Evolutionary conservation across 2,329 filamentous ascomycete genomes (phyloP).

Genomic region (Aplosporella prunicola): DNA sequence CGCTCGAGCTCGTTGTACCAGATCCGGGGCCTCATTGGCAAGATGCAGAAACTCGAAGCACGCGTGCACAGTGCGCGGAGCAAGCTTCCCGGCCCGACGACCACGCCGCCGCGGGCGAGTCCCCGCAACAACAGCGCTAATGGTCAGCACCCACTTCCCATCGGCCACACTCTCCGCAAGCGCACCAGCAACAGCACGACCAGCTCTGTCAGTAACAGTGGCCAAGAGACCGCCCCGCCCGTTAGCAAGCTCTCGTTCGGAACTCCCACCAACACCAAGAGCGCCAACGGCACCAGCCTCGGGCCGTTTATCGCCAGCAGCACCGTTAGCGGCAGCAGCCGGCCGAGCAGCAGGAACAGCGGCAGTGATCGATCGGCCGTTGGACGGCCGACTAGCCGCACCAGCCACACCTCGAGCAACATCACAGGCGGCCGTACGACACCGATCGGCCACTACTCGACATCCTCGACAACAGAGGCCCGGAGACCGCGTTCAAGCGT

Average conservation of each 20-base stretch:
- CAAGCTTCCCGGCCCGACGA: constrained; percentile 73
- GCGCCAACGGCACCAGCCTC: constrained; percentile 25
- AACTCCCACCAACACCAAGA: constrained; percentile 16
- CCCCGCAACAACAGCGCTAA: constrained; percentile 51
- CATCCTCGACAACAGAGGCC: constrained; percentile 4
- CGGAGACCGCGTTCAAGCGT: constrained; percentile 27
- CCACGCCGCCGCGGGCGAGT: constrained; percentile 71
- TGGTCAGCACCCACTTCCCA: constrained; percentile 40
- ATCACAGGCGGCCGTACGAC: constrained; percentile 1
- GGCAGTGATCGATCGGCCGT: no score
- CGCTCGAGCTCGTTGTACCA: constrained; percentile 73
- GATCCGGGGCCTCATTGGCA: constrained; percentile 85
- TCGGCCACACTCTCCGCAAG: constrained; percentile 52
- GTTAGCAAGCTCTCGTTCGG: constrained; percentile 17
- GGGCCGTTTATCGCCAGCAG: constrained; percentile 40
- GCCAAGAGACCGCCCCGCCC: constrained; percentile 15
- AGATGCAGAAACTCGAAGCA: constrained; percentile 94
- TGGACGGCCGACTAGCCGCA: constrained; percentile 5
- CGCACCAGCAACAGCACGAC: constrained; percentile 48
- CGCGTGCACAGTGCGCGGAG: constrained; percentile 85
- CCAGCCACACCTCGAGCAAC: constrained; percentile 3
- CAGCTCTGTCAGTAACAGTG: constrained; percentile 25
- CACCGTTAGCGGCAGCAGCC: constrained; percentile 44
- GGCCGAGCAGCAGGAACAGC: background rate
- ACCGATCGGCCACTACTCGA: constrained; percentile 4